Conservation (phyloP, 495 filamentous ascomycete species). For the Hypoxylon trugodes region DNA sequence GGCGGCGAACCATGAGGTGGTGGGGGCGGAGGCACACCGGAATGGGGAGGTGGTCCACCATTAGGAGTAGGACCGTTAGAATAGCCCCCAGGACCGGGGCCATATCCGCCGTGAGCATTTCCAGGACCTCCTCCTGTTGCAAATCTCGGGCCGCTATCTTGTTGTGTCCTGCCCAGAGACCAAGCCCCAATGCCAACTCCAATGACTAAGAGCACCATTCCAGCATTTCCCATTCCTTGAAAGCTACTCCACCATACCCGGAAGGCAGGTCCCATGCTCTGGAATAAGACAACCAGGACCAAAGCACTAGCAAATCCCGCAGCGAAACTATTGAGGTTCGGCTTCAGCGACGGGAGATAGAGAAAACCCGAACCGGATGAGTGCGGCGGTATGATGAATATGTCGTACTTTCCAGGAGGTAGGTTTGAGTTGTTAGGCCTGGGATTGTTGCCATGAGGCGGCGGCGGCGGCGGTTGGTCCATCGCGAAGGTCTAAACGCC, state of each 20-base stretch:
- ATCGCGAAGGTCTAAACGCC: constrained; percentile 28
- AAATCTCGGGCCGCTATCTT: constrained; percentile 51
- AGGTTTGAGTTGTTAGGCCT: constrained; percentile 57
- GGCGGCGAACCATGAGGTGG: constrained; percentile 48
- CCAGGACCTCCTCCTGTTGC: constrained; percentile 43
- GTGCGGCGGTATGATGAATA: constrained; percentile 96
- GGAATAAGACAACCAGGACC: constrained; percentile 69
- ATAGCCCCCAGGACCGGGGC: constrained; percentile 36
- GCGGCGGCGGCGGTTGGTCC: constrained; percentile 44
- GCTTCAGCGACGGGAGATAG: constrained; percentile 87
- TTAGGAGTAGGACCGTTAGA: constrained; percentile 27
- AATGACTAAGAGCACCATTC: constrained; percentile 67
- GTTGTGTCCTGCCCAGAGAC: constrained; percentile 74
- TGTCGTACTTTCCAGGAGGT: constrained; percentile 89
- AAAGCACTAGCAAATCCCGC: constrained; percentile 82
- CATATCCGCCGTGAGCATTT: constrained; percentile 34
- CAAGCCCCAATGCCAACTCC: constrained; percentile 79
- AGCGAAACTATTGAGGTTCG: constrained; percentile 88
- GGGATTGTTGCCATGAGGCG: constrained; percentile 72
- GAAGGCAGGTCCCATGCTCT: constrained; percentile 72
- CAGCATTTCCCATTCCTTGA: constrained; percentile 66
- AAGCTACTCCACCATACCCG: constrained; percentile 72
- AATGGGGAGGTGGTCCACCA: constrained; percentile 45
- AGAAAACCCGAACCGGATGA: constrained; percentile 90
- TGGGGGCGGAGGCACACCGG: constrained; percentile 50